phyloP scores from a whole-genome alignment of 495 filamentous ascomycete genomes.

The Talaromyces ruber region DNA sequence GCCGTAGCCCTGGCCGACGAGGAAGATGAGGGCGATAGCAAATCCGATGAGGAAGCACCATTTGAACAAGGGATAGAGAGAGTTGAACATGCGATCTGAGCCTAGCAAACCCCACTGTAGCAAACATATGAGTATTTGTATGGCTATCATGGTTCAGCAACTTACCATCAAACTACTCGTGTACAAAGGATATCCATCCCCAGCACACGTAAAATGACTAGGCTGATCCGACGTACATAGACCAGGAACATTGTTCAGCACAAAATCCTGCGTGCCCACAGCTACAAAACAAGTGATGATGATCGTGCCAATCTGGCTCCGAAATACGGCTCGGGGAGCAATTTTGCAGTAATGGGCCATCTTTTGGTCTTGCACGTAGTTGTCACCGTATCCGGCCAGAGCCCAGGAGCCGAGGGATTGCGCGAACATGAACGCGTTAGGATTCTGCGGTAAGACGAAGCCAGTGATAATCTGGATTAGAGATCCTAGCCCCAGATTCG shows the following conservation, averaged over 20 bases:
- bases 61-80: neutral
- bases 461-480: neutral
- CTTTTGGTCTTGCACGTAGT: neutral
- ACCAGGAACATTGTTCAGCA: constrained; percentile 66
- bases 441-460: neutral
- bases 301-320: neutral
- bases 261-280: constrained; percentile 17
- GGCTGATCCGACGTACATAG: constrained; percentile 71
- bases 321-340: neutral
- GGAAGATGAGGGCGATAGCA: neutral
- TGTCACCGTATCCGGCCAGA: neutral
- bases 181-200: constrained; percentile 34
- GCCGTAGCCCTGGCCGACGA: constrained; percentile 1
- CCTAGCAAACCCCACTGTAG: neutral
- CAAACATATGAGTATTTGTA: neutral
- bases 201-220: constrained; percentile 84
- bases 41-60: neutral
- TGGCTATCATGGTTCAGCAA: neutral
- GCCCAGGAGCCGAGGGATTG: neutral
- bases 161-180: neutral
- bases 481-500: neutral
- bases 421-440: neutral
- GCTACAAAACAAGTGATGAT: neutral
- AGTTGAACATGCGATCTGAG: neutral
- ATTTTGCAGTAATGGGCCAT: neutral